phyloP scores from a whole-genome alignment of 108 stramenopile genomes.

The Fragilaria radians region DNA sequence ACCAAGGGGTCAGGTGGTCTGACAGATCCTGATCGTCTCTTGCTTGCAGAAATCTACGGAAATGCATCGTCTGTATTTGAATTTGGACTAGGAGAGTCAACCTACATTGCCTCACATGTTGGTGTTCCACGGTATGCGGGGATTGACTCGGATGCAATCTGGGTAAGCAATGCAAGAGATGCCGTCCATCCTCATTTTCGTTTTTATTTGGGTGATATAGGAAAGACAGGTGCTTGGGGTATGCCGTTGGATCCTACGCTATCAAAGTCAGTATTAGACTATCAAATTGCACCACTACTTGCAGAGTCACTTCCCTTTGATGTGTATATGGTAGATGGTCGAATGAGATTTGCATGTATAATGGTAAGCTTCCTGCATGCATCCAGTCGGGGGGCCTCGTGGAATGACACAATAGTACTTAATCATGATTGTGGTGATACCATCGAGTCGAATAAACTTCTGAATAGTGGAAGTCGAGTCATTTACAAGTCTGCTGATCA shows the following conservation, averaged over 20 bases:
- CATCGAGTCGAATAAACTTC: background rate
- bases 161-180: constrained; percentile 24
- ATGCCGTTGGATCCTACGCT: constrained; percentile 12
- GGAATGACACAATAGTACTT: constrained; percentile 10
- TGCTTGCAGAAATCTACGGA: constrained; percentile 27
- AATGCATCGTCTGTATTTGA: constrained; percentile 42
- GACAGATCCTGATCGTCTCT: constrained; percentile 24
- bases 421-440: constrained; percentile 17
- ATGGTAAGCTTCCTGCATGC: constrained; percentile 30
- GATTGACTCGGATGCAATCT: constrained; percentile 38
- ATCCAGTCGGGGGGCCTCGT: constrained; percentile 8
- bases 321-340: constrained; percentile 48
- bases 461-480: too few relatives aligned
- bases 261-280: constrained; percentile 19
- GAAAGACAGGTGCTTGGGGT: constrained; percentile 24
- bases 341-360: constrained; percentile 32
- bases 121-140: constrained; percentile 41
- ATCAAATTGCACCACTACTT: constrained; percentile 26
- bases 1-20: constrained; percentile 28
- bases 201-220: constrained; percentile 46
- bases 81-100: constrained; percentile 45
- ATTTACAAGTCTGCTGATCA: constrained; percentile 6
- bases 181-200: constrained; percentile 21
- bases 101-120: constrained; percentile 33
- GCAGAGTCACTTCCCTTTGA: constrained; percentile 35